Base-by-base conservation (phyloP, 1,139 yeast genomes). In the Yarrowia galli region DNA sequence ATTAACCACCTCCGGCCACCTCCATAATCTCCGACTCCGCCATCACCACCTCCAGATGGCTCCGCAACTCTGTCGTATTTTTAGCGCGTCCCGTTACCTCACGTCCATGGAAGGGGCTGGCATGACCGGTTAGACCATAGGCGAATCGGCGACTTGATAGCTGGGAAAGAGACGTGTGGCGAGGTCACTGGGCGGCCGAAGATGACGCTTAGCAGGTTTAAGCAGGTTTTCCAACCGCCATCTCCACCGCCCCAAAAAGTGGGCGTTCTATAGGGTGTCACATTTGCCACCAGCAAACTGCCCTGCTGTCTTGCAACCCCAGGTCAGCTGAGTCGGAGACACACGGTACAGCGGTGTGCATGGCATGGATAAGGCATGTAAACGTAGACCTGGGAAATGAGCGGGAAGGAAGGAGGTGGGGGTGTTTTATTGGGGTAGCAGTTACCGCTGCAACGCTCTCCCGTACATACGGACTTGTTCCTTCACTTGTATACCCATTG, bases 361-460 rank as follows among this genome's bases (percentile, higher is more conserved):
- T 54, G 46, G 60, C 60, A 54, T 54, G 46, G 60, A 54, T 54
- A 54, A 54, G 46, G 60, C 60, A 54, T 15, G n/a, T 28, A 28
- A 28, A 28, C 32, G 32, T 28, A 28, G 32, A 28, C 32, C 32
- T 28, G 15, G 56, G 40, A 32, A 49, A 35, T 49, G 42, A 32
- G 23, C 28, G n/a, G n/a, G n/a, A n/a, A n/a, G n/a, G n/a, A n/a
- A n/a, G n/a, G n/a, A n/a, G n/a, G n/a, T n/a, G n/a, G n/a, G n/a
- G n/a, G n/a, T n/a, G n/a, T n/a, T n/a, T n/a, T n/a, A n/a, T n/a
- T n/a, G n/a, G n/a, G n/a, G n/a, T n/a, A n/a, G n/a, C n/a, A n/a
- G n/a, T n/a, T n/a, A n/a, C n/a, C n/a, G n/a, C n/a, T n/a, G n/a
- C n/a, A n/a, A n/a, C n/a, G n/a, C n/a, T n/a, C n/a, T n/a, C n/a